These are phyloP conservation scores for Rosa rugosa DNA, from an alignment of 306 rosid genomes.

Conservation along the genomic window DNA sequence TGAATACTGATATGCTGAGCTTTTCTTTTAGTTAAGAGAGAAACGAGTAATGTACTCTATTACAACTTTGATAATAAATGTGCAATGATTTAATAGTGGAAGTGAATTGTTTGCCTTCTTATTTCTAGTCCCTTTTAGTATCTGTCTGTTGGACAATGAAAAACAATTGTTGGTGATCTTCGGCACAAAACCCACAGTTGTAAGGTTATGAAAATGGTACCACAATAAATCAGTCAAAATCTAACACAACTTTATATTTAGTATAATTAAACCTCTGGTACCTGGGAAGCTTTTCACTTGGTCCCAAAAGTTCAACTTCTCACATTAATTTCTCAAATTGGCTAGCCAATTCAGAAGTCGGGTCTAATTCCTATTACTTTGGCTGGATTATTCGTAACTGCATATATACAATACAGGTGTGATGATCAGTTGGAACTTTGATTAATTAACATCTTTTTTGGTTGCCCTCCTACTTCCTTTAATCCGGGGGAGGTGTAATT, in stretches of 20 bases:
- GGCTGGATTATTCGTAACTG: no score
- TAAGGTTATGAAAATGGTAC: neutral
- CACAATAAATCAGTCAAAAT: neutral
- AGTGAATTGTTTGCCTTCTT: neutral
- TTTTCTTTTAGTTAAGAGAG: neutral
- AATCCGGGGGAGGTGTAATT: no score
- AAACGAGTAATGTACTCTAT: neutral
- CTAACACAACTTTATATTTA: no score
- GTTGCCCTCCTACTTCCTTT: no score
- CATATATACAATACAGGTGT: no score
- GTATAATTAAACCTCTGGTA: neutral
- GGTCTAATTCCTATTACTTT: no score
- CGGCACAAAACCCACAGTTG: neutral
- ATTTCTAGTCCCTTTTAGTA: neutral
- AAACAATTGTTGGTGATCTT: neutral
- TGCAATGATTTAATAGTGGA: neutral
- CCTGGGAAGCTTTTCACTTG: neutral
- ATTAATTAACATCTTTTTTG: no score
- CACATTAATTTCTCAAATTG: neutral
- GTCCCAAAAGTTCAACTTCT: neutral
- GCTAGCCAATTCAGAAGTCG: neutral
- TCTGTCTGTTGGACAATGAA: neutral
- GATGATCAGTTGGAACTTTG: no score
- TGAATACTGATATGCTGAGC: neutral
- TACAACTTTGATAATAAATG: neutral